Base-by-base conservation (phyloP, 306 rosid species). In the Crataegus laevigata region DNA sequence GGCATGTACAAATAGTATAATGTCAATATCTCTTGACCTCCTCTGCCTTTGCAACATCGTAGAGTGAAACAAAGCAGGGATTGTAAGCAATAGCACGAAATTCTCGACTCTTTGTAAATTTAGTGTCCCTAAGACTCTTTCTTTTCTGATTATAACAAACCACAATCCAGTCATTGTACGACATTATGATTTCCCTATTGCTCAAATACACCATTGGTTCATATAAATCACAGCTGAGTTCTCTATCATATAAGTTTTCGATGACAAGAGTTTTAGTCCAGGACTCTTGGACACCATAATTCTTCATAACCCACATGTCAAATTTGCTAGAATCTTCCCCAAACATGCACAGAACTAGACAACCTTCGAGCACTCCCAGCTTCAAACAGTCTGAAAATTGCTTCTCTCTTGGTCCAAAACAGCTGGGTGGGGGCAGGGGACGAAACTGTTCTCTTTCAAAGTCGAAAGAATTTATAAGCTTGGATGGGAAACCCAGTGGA, bases 291-390 rank as follows among this genome's bases (percentile, higher is more conserved):
- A 65, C 62, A 32, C 72, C 72, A 34, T 75, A 75, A 21, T 75
- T 72, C 78, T 75, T 66, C 78, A 75, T 65, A 75, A 75, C 26
- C 71, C 66, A 65, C 60, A 75, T 65, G 52, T 30, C 52, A 75
- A 51, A 65, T 3, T 36, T 51, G 5, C 64, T 21, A n/a, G 11
- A 4, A 75, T 50, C 54, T 4, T 26, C 38, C 13, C 36, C 65
- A 65, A 64, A 65, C 19, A 47, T 29, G 28, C 72, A 75, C 13
- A 75, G 6, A 65, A 64, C 0, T 26, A 75, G 78, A 51, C 72
- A 75, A 50, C 17, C 72, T 32, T 3, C 1, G 3, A 32, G 12
- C 52, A 51, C 78, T 21, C 72, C 72, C 58, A 51, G n/a, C 63
- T 32, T 50, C 64, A 64, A 12, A 21, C 4, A 9, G 3, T 34